Base-by-base conservation (phyloP, 176 grass and related monocot species). In the Oryza australiensis region DNA sequence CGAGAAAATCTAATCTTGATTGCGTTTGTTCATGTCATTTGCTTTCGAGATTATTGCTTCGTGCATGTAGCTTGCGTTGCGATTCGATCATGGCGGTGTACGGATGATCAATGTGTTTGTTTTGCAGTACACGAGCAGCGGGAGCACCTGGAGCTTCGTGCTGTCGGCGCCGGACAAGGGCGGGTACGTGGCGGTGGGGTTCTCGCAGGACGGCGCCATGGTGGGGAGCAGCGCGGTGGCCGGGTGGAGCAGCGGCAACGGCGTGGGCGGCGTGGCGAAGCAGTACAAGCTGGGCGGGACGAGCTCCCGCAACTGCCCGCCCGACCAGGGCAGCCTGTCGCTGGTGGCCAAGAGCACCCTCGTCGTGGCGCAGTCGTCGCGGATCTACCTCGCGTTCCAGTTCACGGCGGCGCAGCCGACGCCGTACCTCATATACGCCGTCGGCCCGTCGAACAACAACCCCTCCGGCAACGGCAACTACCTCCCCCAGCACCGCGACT, bases 351-450 rank as follows among this genome's bases (percentile, higher is more conserved):
- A 86, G 72, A 91, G 43, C 33, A 81, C 92, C 24, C 24, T 89
- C 70, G 76, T 94, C 64, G 84, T 84, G 37, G 48, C 75, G n/a
- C 71, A 43, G 12, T 79, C 92, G 0, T 85, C 89, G 2, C 82
- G 73, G 35, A 86, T 94, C 35, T 94, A 94, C 85, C 80, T 94
- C 77, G 89, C 89, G 10, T 94, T 94, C 70, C 92, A 94, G 84
- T 46, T 94, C 66, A 73, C 59, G 4, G 9, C 33, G 34, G 0
- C 34, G 23, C 62, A 41, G 40, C 88, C 86, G 8, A 12, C 72
- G 84, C 45, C 86, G 0, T 77, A 91, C 87, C 81, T 94, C 55
- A 87, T 91, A 82, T 94, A 87, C 13, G 92, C 92, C 20, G 86
- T 94, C 24, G 92, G 92, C 4, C 92, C 92, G 1, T 23, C 37